Evolutionary conservation across 768 basidiomycete species (phyloP), one percentile per base, ranked within the genome.

Genomic region (Fistulinella prunicolor): DNA sequence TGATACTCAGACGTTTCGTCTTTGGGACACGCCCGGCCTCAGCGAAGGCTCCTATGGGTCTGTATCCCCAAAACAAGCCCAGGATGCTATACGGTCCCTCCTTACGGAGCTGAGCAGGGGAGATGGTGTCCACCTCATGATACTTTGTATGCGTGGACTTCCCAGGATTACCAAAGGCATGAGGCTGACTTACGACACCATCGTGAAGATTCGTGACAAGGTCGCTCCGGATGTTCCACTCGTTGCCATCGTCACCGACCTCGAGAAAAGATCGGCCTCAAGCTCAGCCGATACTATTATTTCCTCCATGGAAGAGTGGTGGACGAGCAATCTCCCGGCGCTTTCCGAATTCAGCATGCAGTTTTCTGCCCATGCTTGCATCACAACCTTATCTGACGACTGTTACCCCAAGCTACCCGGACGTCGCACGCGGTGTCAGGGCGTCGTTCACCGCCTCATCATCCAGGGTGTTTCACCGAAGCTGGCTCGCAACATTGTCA

Each of bases 231-330:
- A 51, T 1, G 39, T 57, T n/a, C 65, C 61, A 1, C 40, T 69
- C 21, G 61, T 56, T 13, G 47, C 63, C 13, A 51, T 67, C 32
- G 21, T 69, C 39, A 69, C 67, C 23, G 69, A 70, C 19, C 60
- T 70, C 14, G 69, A 69, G 50, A 66, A 67, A 30, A 46, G 51
- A 26, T 61, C 59, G 8, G 22, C 47, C 22, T 14, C 16, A 2
- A 19, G 45, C 22, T 14, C 16, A 2, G 37, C 55, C 10, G 46
- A 57, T 19, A 10, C 30, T 14, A 49, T 61, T 45, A 42, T 58
- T 6, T 24, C 47, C 2, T 64, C 65, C 19, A 70, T 70, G 62
- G 65, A 67, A 0, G 56, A 61, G 23, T 76, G 74, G 74, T 75
- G 73, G 73, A 45, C 41, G 22, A 47, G 50, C 48, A 74, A 74